Percentiles rank a stretch among this genome's conserved stretches.
Conservation (phyloP, 2,329 filamentous ascomycete species). For the Mycosphaerelloides madeirae region DNA sequence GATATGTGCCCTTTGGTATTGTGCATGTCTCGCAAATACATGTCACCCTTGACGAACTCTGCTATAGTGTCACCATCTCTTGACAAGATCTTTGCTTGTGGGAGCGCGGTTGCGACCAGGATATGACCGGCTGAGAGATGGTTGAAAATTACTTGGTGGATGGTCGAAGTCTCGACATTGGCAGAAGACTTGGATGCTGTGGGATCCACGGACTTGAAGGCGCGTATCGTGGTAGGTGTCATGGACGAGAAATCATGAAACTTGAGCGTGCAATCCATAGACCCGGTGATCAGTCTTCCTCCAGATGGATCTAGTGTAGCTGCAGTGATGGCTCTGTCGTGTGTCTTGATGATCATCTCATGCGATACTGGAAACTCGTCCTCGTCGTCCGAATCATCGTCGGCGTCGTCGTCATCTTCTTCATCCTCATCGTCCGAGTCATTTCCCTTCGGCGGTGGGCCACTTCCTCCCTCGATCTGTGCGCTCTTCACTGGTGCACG, state of each 20-base stretch:
- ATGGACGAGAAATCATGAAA: constrained; percentile 93
- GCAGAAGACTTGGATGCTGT: constrained; percentile 69
- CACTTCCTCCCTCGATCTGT: background rate
- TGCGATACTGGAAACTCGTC: constrained; percentile 92
- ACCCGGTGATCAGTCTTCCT: constrained; percentile 80
- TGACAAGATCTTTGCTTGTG: constrained; percentile 83
- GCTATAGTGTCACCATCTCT: constrained; percentile 81
- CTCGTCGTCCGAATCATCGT: constrained; percentile 64
- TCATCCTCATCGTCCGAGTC: constrained; percentile 47
- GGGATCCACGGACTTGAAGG: constrained; percentile 89
- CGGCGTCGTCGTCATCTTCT: constrained; percentile 53
- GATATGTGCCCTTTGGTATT: constrained; percentile 96
- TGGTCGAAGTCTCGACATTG: constrained; percentile 75
- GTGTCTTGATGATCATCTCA: constrained; percentile 86
- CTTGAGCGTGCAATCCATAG: constrained; percentile 84
- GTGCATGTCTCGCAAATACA: constrained; percentile 96
- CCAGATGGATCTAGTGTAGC: constrained; percentile 81
- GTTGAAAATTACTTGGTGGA: constrained; percentile 84
- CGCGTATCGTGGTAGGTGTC: constrained; percentile 88
- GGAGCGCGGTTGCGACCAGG: constrained; percentile 80
- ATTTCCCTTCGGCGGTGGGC: constrained; percentile 18
- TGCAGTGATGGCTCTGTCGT: constrained; percentile 80
- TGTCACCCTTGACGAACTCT: constrained; percentile 95
- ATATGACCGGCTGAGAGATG: constrained; percentile 73
- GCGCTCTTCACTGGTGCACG: constrained; percentile 45